Percentiles rank a stretch among this genome's conserved stretches.
phyloP scores from a whole-genome alignment of 768 basidiomycete genomes.

The Boletus coccyginus region DNA sequence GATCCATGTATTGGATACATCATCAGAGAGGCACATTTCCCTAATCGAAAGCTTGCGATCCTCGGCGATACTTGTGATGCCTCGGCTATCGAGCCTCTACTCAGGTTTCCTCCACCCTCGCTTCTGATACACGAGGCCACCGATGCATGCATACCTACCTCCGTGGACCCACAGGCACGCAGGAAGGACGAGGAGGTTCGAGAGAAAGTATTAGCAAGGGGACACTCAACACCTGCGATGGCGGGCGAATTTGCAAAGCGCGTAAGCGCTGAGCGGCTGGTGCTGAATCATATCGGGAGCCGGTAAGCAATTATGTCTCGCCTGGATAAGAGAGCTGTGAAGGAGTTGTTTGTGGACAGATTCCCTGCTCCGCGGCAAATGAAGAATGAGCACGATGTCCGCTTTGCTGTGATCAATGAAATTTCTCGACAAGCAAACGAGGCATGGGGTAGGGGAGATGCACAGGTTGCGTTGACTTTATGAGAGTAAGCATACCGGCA shows the following conservation, averaged over 20 bases:
- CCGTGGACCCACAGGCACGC: constrained; percentile 49
- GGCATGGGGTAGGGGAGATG: constrained; percentile 51
- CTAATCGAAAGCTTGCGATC: constrained; percentile 64
- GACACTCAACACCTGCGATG: constrained; percentile 78
- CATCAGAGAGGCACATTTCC: constrained; percentile 52
- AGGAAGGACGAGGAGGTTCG: constrained; percentile 41
- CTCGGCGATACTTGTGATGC: constrained; percentile 78
- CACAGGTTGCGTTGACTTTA: constrained; percentile 57
- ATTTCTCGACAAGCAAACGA: constrained; percentile 61
- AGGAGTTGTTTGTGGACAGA: constrained; percentile 28
- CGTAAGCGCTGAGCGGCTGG: constrained; percentile 56
- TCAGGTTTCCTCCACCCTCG: constrained; percentile 46
- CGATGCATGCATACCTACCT: constrained; percentile 62
- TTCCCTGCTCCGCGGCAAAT: constrained; percentile 49
- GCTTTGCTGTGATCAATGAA: constrained; percentile 52
- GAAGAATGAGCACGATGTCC: constrained; percentile 28
- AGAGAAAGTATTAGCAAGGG: constrained; percentile 56
- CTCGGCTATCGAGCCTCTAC: constrained; percentile 55
- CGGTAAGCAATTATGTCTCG: constrained; percentile 40
- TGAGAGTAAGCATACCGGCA: constrained; percentile 43
- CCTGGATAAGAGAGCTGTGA: not conserved
- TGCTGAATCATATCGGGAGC: constrained; percentile 76
- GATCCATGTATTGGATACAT: constrained; percentile 82
- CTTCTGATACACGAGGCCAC: constrained; percentile 88
- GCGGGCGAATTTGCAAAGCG: constrained; percentile 71